Base-by-base conservation (phyloP, 441 rosid genomes). In the Lepidium campestre region DNA sequence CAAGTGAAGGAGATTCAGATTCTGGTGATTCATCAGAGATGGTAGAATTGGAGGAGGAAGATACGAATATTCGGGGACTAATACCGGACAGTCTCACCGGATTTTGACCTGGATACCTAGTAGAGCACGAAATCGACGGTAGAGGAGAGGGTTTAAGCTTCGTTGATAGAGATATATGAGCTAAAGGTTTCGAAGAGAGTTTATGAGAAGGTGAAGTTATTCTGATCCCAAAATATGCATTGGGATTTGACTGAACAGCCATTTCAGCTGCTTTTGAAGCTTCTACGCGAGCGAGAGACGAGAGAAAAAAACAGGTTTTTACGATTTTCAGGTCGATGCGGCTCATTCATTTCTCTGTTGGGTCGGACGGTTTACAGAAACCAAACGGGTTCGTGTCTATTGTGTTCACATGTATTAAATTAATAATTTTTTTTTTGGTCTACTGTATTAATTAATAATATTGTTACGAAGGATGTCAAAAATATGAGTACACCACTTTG, bases 21-120 rank as follows among this genome's bases (percentile, higher is more conserved):
- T 54, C 70, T 17, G 62, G 39, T n/a, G 34, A 55, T 22, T 78
- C 82, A 54, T 74, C 52, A 1, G 78, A 39, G 66, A 70, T 49
- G 42, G 11, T 25, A 0, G 69, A 75, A 57, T 67, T 65, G 6
- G 73, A 75, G 4, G 79, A 65, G 1, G 74, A 59, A 10, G 70
- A 73, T 50, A 79, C 80, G 42, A 73, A 72, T 65, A 70, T 14
- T 63, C 72, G 36, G 56, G 64, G 14, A 58, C 48, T 56, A 46
- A 19, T 11, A 3, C 52, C 17, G 46, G 68, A 27, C 18, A 29
- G 23, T 18, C 52, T 65, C 46, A 57, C 20, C 42, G 68, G 22
- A 41, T 6, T 32, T 14, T 70, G 58, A 40, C 71, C 42, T 12
- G 49, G 55, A 11, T 47, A 52, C 32, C 47, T 41, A 27, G 47